A percentile compares a stretch with the other conserved stretches of the same genome.
Conservation (phyloP, 2,329 filamentous ascomycete genomes). For the Ascocoryne sarcoides region DNA sequence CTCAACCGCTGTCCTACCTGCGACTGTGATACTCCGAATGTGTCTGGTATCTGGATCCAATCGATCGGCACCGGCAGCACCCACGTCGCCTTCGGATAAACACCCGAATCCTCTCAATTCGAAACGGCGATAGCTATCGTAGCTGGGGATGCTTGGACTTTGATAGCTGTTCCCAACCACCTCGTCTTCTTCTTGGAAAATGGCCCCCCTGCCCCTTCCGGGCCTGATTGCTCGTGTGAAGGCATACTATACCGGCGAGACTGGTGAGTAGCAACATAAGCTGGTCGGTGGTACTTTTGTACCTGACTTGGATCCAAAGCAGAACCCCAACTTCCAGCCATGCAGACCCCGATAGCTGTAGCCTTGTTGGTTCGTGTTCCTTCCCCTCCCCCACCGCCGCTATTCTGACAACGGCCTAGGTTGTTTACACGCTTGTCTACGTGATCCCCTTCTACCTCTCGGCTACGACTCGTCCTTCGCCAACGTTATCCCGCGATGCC, state of each 20-base stretch:
- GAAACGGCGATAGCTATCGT: no score
- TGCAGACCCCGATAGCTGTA: constrained; percentile 21
- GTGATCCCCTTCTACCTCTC: constrained; percentile 87
- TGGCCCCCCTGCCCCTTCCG: constrained; percentile 24
- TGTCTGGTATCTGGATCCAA: no score
- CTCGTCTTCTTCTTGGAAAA: no score
- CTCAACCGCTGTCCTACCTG: no score
- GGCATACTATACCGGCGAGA: constrained; percentile 18
- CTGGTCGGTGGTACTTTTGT: no score
- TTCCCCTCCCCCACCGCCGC: not conserved
- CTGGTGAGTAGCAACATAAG: constrained; percentile 19
- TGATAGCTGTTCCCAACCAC: no score
- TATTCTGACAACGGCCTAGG: constrained; percentile 33
- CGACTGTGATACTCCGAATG: no score
- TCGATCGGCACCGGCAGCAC: no score
- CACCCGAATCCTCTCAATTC: no score
- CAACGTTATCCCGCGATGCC: constrained; percentile 72
- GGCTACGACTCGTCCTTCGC: constrained; percentile 67
- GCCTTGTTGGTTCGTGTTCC: constrained; percentile 18
- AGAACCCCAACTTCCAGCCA: constrained; percentile 21
- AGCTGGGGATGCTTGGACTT: no score
- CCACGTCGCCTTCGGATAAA: no score
- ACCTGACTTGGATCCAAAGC: not conserved
- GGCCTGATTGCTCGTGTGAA: constrained; percentile 20
- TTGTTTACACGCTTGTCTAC: constrained; percentile 80